Conservation (phyloP, 108 stramenopile genomes). For the Poteriospumella lacustris region DNA sequence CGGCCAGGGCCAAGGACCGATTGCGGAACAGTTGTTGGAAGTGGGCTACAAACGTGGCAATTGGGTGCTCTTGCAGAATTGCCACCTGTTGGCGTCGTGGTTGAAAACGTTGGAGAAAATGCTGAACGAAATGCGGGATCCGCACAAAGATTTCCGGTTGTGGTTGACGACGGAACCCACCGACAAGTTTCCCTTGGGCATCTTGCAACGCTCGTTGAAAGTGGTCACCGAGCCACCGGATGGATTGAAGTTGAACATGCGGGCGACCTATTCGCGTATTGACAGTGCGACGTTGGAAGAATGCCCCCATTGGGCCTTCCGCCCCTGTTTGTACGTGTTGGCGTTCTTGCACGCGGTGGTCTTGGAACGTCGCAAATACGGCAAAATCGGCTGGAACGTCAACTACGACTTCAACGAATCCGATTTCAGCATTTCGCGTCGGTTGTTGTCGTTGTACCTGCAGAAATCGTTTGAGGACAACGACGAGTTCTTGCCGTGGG, state of each 20-base stretch:
- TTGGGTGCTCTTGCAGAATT: conserved; percentile 69
- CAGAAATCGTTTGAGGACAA: conserved; percentile 58
- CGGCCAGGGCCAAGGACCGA: conserved; percentile 64
- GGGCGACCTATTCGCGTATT: conserved; percentile 54
- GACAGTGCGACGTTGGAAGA: conserved; percentile 55
- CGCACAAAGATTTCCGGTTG: conserved; percentile 59
- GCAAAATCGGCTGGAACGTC: conserved; percentile 69
- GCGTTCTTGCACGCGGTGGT: conserved; percentile 66
- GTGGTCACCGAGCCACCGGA: conserved; percentile 70
- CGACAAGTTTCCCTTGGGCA: conserved; percentile 66
- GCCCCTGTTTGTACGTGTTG: conserved; percentile 59
- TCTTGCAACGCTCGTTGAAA: conserved; percentile 63
- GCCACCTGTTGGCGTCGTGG: conserved; percentile 64
- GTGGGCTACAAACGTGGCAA: conserved; percentile 56
- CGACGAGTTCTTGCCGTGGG: conserved; percentile 66
- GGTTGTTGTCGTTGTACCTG: conserved; percentile 56
- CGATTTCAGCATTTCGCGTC: conserved; percentile 58
- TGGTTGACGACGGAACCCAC: conserved; percentile 72
- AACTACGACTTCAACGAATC: conserved; percentile 66
- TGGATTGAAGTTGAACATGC: conserved; percentile 68
- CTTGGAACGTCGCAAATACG: conserved; percentile 61
- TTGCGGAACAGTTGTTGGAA: conserved; percentile 61
- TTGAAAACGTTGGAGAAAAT: conserved; percentile 58
- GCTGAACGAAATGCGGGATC: conserved; percentile 53
- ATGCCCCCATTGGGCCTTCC: conserved; percentile 64